phyloP scores from a whole-genome alignment of 1,284 basidiomycete genomes.

The Trichosporon coremiiforme region DNA sequence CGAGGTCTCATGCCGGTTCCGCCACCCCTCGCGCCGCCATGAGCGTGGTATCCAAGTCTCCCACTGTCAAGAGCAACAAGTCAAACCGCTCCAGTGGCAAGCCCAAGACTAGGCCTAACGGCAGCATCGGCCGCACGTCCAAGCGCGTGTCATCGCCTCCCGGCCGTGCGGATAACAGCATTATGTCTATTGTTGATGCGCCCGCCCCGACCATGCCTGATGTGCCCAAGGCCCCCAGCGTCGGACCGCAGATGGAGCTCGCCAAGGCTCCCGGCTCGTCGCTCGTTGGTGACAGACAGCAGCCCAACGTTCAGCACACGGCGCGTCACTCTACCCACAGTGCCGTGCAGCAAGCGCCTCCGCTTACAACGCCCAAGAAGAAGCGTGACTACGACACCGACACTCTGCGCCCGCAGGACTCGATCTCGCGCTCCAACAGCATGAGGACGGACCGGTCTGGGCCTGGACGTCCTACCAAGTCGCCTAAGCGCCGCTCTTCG shows the following conservation, averaged over 20 bases:
- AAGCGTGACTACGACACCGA: constrained; percentile 23
- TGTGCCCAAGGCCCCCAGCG: constrained; percentile 53
- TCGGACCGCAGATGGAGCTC: constrained; percentile 47
- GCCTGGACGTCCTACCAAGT: constrained; percentile 8
- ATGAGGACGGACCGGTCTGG: constrained; percentile 13
- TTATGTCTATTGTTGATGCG: constrained; percentile 49
- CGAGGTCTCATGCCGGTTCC: constrained; percentile 30
- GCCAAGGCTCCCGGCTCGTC: constrained; percentile 51
- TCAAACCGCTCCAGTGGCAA: constrained; percentile 26
- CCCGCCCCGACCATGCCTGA: constrained; percentile 50
- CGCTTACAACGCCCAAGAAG: constrained; percentile 15
- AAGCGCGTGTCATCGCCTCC: constrained; percentile 32
- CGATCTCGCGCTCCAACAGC: constrained; percentile 38
- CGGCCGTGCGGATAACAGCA: constrained; percentile 34
- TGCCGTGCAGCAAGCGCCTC: constrained; percentile 1
- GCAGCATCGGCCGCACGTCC: constrained; percentile 41
- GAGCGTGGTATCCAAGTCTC: constrained; percentile 20
- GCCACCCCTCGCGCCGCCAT: constrained; percentile 13
- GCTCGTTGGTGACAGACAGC: constrained; percentile 30
- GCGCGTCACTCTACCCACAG: constrained; percentile 14
- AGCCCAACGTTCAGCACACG: constrained; percentile 1
- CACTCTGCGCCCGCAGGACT: constrained; percentile 31
- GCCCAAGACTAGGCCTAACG: constrained; percentile 42
- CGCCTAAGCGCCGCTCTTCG: constrained; percentile 21
- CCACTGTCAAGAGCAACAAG: constrained; percentile 26